Percentiles rank a stretch among this genome's conserved stretches.
These are phyloP conservation scores for Alloteropsis angusta DNA, from an alignment of 202 grass and related monocot genomes.

Conservation along the genomic window DNA sequence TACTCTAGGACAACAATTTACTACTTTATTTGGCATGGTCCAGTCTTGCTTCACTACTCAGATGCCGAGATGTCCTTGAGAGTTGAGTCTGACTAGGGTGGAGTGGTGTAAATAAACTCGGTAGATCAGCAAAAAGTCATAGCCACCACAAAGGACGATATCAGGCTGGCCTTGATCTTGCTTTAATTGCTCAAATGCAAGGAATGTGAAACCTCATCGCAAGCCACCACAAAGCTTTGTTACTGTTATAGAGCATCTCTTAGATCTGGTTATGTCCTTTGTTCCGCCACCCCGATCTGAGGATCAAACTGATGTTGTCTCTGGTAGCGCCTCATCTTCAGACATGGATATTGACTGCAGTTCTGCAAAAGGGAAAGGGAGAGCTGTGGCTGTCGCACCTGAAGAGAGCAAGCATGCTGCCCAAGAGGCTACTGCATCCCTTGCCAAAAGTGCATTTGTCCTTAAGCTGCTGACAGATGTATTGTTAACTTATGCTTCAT, in stretches of 20 bases:
- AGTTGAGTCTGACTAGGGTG: too few species aligned
- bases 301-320: slow-evolving; percentile 40
- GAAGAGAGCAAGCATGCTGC: slow-evolving; percentile 58
- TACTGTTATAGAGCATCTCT: slow-evolving; percentile 73
- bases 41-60: too few species aligned
- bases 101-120: too few species aligned
- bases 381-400: slow-evolving; percentile 43
- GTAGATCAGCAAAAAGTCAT: too few species aligned
- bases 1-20: too few species aligned
- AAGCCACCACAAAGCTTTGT: slow-evolving; percentile 91
- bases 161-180: too few species aligned
- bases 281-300: slow-evolving; percentile 52
- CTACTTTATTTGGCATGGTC: too few species aligned
- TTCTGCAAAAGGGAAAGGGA: slow-evolving; percentile 86
- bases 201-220: slow-evolving; percentile 65
- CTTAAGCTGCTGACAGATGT: slow-evolving; percentile 90
- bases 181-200: slow-evolving; percentile 38
- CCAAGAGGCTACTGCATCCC: slow-evolving; percentile 70
- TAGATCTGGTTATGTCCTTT: slow-evolving; percentile 71
- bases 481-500: slow-evolving; percentile 84
- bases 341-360: slow-evolving; percentile 98
- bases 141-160: too few species aligned
- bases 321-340: slow-evolving; percentile 33
- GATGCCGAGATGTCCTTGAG: too few species aligned
- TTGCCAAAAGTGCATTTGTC: slow-evolving; percentile 76